Conservation (phyloP, 768 basidiomycete genomes). For the Podaxis sp. region DNA sequence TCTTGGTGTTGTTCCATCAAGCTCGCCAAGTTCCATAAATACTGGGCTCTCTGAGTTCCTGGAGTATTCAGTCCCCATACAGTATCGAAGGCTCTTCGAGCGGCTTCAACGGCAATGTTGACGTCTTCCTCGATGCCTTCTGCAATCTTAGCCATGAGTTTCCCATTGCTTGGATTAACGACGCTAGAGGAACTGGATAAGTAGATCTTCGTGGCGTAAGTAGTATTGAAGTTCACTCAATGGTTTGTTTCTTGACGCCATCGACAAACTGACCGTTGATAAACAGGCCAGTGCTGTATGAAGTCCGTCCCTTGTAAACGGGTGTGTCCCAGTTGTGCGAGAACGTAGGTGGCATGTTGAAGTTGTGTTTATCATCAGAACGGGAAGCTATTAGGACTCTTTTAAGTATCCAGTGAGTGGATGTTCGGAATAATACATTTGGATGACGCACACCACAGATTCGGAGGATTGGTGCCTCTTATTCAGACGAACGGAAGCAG, state of each 20-base stretch:
- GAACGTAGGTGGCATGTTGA: too few relatives aligned
- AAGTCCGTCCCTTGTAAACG: too few relatives aligned
- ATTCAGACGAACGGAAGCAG: too few relatives aligned
- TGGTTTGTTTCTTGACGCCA: slow-evolving; percentile 51
- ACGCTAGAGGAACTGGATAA: background rate
- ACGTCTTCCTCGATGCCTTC: slow-evolving; percentile 71
- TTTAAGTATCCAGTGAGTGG: too few relatives aligned
- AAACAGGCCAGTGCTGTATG: slow-evolving; percentile 38
- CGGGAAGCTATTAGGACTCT: too few relatives aligned
- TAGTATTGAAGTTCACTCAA: slow-evolving; percentile 53
- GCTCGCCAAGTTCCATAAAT: slow-evolving; percentile 65
- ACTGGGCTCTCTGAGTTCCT: slow-evolving; percentile 49
- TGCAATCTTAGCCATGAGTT: slow-evolving; percentile 55
- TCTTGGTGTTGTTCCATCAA: slow-evolving; percentile 63
- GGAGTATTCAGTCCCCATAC: slow-evolving; percentile 67
- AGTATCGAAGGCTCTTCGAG: slow-evolving; percentile 56
- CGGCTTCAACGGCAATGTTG: slow-evolving; percentile 70
- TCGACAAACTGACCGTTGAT: slow-evolving; percentile 69
- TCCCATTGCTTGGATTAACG: slow-evolving; percentile 57
- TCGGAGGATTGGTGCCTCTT: too few relatives aligned
- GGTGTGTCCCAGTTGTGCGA: too few relatives aligned
- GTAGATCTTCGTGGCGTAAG: background rate
- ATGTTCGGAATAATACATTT: too few relatives aligned
- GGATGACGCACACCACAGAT: too few relatives aligned
- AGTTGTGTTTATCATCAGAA: too few relatives aligned